Evolutionary conservation across 352 stramenopile genomes (phyloP), one percentile per base, ranked within the genome.

Genomic region (Achlya hypogyna): DNA sequence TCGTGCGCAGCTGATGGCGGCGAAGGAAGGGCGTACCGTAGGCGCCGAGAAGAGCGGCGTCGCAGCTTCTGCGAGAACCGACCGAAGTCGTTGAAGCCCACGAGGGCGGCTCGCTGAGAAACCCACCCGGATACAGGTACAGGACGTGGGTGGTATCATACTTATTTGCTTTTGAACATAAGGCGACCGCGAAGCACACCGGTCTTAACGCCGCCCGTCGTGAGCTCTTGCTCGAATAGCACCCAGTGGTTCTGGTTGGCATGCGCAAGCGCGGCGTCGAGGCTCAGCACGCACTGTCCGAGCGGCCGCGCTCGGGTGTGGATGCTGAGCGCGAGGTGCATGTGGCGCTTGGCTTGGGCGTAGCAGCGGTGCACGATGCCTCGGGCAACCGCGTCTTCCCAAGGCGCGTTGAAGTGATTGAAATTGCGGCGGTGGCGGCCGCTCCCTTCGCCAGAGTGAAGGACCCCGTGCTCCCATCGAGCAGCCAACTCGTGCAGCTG

Each of bases 401-500:
- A 58, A 4, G 59, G n/a, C 34, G 51, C 32, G 29, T 49, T 23
- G 10, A 59, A 32, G 20, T 67, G 31, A 23, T 52, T 67, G 18
- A 59, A 28, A 38, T 64, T 28, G 35, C 47, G 45, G 12, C 31
- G 29, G 18, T 58, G 42, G 2, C 49, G 49, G 1, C 31, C 25
- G 31, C 14, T 20, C 18, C 25, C 42, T 8, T 62, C 23, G 9
- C n/a, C 20, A 9, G 42, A 23, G n/a, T 27, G 18, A 6, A 34
- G 23, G 31, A 67, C 28, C 4, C 60, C 60, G 16, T n/a, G 38
- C 9, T 53, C 28, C 60, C 43, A 67, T 16, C 38, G 18, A n/a
- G 42, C 60, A 0, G 60, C 60, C 22, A 67, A 38, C 59, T 67
- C 38, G 47, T 67, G 60, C 28, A 59, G 60, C 60, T 67, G 47